Conservation (phyloP, 2,329 filamentous ascomycete genomes). For the Albifimbria verrucaria region DNA sequence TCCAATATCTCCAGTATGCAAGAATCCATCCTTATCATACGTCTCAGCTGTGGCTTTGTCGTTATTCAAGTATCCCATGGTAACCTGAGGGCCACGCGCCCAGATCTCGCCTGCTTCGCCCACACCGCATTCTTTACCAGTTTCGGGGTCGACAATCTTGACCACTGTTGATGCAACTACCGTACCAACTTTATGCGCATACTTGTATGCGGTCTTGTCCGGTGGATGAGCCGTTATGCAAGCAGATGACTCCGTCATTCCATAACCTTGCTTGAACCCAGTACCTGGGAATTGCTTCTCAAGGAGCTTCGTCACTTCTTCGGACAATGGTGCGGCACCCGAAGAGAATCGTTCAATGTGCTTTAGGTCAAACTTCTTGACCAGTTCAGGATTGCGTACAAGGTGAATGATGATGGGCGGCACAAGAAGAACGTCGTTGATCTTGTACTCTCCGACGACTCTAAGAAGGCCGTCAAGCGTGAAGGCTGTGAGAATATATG, state of each 20-base stretch:
- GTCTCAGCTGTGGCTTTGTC: slow-evolving; percentile 72
- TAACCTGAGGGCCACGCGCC: slow-evolving; percentile 67
- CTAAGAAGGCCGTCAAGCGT: slow-evolving; percentile 16
- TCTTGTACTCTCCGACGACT: slow-evolving; percentile 13
- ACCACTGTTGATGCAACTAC: slow-evolving; percentile 55
- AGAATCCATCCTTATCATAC: slow-evolving; percentile 64
- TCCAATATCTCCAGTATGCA: slow-evolving; percentile 78
- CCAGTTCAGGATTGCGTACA: slow-evolving; percentile 11
- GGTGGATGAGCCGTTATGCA: slow-evolving; percentile 75
- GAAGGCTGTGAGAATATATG: slow-evolving; percentile 18
- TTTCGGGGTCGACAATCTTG: slow-evolving; percentile 68
- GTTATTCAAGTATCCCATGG: slow-evolving; percentile 77
- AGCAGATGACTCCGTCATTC: slow-evolving; percentile 80
- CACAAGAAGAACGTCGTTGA: slow-evolving; percentile 19
- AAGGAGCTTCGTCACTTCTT: slow-evolving; percentile 8
- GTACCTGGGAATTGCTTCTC: slow-evolving; percentile 10
- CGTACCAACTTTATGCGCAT: slow-evolving; percentile 8
- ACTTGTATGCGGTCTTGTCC: slow-evolving; percentile 50
- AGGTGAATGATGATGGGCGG: slow-evolving; percentile 20
- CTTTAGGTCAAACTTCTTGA: slow-evolving; percentile 11
- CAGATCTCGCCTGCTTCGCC: slow-evolving; percentile 71
- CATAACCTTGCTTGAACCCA: slow-evolving; percentile 53
- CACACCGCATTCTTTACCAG: slow-evolving; percentile 52
- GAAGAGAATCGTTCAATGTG: slow-evolving; percentile 10
- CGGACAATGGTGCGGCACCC: slow-evolving; percentile 14